Percentiles rank a stretch among this genome's conserved stretches.
These are phyloP conservation scores for Polytrichum formosum DNA, from an alignment of 225 moss, liverwort and hornwort genomes.

Conservation along the genomic window DNA sequence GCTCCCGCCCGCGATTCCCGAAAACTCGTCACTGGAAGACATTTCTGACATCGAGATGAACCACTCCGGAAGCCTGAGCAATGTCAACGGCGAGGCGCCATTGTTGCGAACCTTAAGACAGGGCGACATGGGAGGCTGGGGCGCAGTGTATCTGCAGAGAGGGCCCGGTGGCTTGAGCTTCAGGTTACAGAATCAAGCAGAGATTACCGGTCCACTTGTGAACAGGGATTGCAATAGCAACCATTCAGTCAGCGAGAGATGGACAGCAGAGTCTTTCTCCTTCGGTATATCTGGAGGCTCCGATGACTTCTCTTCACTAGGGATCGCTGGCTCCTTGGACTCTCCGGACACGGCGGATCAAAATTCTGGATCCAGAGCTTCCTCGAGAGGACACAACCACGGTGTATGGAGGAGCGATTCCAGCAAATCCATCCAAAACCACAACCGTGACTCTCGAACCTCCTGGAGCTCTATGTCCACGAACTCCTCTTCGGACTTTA, in stretches of 20 bases:
- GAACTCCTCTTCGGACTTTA: constrained; percentile 32
- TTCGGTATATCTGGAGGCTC: constrained; percentile 32
- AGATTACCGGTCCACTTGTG: constrained; percentile 16
- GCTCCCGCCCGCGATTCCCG: constrained; percentile 35
- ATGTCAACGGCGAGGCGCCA: constrained; percentile 14
- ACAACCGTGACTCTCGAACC: constrained; percentile 5
- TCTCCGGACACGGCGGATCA: constrained; percentile 1
- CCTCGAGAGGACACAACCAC: neutral
- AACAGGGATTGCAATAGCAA: constrained; percentile 30
- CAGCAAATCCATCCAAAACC: constrained; percentile 1
- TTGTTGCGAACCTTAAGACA: constrained; percentile 10
- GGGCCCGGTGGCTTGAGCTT: constrained; percentile 24
- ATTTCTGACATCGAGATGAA: constrained; percentile 4
- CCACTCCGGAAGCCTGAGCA: neutral
- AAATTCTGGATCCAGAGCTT: neutral
- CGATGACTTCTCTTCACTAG: constrained; percentile 5
- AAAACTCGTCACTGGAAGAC: neutral
- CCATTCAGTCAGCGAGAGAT: constrained; percentile 42
- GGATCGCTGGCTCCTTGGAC: constrained; percentile 11
- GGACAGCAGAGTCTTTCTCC: constrained; percentile 58
- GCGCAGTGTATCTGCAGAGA: constrained; percentile 36
- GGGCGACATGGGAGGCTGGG: constrained; percentile 24
- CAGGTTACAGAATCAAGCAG: constrained; percentile 12
- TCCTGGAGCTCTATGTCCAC: constrained; percentile 29
- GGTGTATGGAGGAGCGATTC: constrained; percentile 9